Conservation (phyloP, 192 early-diverging fungal genomes). For the Podila epicladia region DNA sequence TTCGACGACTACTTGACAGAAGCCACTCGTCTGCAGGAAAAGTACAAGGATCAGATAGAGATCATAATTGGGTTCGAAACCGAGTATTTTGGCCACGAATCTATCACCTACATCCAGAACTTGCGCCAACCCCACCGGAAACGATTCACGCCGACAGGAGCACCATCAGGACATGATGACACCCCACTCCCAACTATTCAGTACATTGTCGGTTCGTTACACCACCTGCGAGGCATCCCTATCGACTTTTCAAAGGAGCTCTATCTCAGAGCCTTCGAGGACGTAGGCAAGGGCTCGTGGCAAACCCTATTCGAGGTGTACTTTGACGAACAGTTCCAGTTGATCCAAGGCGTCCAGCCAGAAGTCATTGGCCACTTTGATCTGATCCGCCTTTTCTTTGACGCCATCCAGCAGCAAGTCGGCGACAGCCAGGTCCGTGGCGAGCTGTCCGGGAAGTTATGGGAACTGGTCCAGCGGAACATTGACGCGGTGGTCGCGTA, state of each 20-base stretch:
- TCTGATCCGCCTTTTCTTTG: slow-evolving; percentile 86
- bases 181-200: slow-evolving; percentile 62
- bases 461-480: slow-evolving; percentile 77
- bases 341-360: slow-evolving; percentile 79
- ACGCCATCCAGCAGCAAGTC: slow-evolving; percentile 5
- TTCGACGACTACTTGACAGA: slow-evolving; percentile 79
- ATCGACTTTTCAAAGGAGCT: slow-evolving; percentile 81
- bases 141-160: neutral
- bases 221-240: slow-evolving; percentile 85
- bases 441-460: slow-evolving; percentile 41
- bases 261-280: slow-evolving; percentile 63
- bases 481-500: slow-evolving; percentile 81
- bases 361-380: slow-evolving; percentile 97
- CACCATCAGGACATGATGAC: too few relatives aligned
- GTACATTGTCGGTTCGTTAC: slow-evolving; percentile 93
- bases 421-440: slow-evolving; percentile 10
- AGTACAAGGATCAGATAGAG: slow-evolving; percentile 72
- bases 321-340: slow-evolving; percentile 88
- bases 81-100: slow-evolving; percentile 61
- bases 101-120: slow-evolving; percentile 58
- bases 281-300: slow-evolving; percentile 37
- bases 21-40: slow-evolving; percentile 73
- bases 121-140: slow-evolving; percentile 54
- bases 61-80: slow-evolving; percentile 92
- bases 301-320: slow-evolving; percentile 74